Base-by-base conservation (phyloP, 1,139 yeast genomes). In the Kodamaea ohmeri region DNA sequence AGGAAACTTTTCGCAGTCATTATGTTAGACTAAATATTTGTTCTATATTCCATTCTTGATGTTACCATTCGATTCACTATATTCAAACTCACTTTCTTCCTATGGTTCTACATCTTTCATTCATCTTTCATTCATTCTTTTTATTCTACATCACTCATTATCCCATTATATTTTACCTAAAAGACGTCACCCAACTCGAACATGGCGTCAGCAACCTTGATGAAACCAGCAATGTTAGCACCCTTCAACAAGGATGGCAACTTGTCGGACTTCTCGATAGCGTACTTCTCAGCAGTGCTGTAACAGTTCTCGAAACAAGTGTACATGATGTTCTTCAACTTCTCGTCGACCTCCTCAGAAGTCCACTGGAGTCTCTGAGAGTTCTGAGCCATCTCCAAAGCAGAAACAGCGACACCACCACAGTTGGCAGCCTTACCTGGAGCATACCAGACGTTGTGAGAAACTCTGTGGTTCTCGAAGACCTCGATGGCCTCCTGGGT, bases 341-440 rank as follows among this genome's bases (percentile, higher is more conserved):
- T 48, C 25, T 40, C 43, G 38, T 50, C 53, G 12, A 50, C 53
- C 52, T 26, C 51, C 35, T 49, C 53, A 12, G 45, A 46, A 16
- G 50, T 46, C 52, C 53, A 48, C 19, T 40, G 68, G 50, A 83
- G 80, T 76, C 97, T 86, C 66, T 84, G 94, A 44, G 97, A 88
- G 86, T 92, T 92, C 76, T 92, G 98, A 48, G 97, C 97, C 97
- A 92, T 92, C 77, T 92, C 98, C 54, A 92, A 80, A 64, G 97
- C 97, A 47, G 96, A 88, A 44, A 90, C 97, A 44, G 96, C 96
- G 57, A 92, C 98, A 81, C 97, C 98, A 74, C 97, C 97, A 74
- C 95, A 85, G 81, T 92, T 92, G 61, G 97, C 94, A 56, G 97
- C 97, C 80, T 92, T 92, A 71, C 97, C 97, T 64, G 97, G 97